Base-by-base conservation (phyloP, 805 yeast genomes). In the Metschnikowia baotianmanensis region DNA sequence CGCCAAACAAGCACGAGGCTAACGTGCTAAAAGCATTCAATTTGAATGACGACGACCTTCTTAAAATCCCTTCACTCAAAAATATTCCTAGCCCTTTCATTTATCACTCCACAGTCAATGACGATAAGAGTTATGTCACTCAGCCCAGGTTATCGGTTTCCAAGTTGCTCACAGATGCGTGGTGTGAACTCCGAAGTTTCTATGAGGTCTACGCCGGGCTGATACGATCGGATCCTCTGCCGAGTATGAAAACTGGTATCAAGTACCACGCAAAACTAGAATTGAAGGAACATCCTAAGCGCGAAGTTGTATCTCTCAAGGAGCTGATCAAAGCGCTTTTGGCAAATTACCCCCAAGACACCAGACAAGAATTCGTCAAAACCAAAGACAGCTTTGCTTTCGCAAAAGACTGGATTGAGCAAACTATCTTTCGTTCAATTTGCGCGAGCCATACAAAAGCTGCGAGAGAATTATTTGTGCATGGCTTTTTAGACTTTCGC, bases 101-200 rank as follows among this genome's bases (percentile, higher is more conserved):
- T 12, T 48, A 43, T 24, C 38, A 36, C 18, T 36, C 42, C 19
- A 28, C 35, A 10, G 31, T 31, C 22, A 52, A 52, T 22, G 40
- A 25, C 6, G 50, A 52, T 29, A 22, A 19, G 20, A 40, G 44
- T 13, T 45, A 48, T 33, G 20, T 46, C 16, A 12, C 36, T 2
- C 46, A 46, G 26, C 56, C 56, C 16, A 44, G 84, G 29, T 55
- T 80, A 12, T 74, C 80, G 1, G 88, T 83, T 4, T 82, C 90
- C 0, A 74, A 70, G 40, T 56, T 85, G 7, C 59, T 82, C 9
- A 76, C 83, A 0, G 67, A 74, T 23, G 59, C 71, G 12, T 84
- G 88, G 86, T 85, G 93, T 64, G 91, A 85, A 57, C 60, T 84
- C 33, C 62, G 78, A 29, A 69, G 64, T 15, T 69, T 73, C 43